Evolutionary conservation across 805 yeast genomes (phyloP).

Genomic region (Metschnikowia henanensis): DNA sequence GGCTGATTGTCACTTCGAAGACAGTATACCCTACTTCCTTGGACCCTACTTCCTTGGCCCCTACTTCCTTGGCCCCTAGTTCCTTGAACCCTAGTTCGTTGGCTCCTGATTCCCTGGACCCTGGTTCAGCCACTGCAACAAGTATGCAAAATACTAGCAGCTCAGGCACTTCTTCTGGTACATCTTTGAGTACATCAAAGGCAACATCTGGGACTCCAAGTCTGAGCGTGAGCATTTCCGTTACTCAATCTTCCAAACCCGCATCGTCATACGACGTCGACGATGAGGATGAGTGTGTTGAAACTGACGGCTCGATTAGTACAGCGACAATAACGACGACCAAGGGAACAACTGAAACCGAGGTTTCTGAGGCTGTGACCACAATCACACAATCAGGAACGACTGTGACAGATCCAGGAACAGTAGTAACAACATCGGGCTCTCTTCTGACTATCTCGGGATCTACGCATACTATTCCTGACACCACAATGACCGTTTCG

Average conservation of each 20-base stretch:
- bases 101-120: no score
- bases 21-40: background rate
- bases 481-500: constrained; percentile 2
- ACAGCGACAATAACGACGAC: background rate
- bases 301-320: constrained; percentile 3
- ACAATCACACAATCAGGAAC: no score
- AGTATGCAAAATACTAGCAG: no score
- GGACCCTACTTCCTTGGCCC: background rate
- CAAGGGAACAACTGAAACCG: background rate
- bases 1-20: constrained; percentile 5
- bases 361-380: no score
- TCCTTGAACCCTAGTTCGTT: no score
- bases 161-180: no score
- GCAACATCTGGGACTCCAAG: background rate
- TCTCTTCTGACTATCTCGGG: constrained; percentile 1
- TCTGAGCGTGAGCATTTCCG: no score
- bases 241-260: background rate
- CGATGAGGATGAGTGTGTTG: constrained; percentile 9
- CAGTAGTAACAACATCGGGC: background rate
- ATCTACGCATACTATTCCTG: background rate
- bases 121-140: no score
- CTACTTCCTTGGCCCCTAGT: background rate
- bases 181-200: background rate
- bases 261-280: background rate
- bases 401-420: constrained; percentile 1